These are phyloP conservation scores for Boletus reticuloceps DNA, from an alignment of 768 basidiomycete species.

Conservation along the genomic window DNA sequence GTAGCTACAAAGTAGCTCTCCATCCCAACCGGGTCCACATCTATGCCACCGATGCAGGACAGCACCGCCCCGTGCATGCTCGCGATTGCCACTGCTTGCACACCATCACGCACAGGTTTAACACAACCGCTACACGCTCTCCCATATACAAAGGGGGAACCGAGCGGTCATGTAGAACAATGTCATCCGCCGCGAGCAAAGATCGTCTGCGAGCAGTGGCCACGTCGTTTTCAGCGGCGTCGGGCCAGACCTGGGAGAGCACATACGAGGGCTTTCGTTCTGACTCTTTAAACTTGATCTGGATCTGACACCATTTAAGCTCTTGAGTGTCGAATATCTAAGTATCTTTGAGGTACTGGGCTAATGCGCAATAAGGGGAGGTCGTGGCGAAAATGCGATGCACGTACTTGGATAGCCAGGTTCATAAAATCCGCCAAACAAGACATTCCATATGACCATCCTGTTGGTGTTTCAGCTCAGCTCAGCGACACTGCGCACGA, in stretches of 20 bases:
- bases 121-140: too few species aligned
- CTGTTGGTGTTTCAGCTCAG: slow-evolving; percentile 32
- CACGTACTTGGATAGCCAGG: slow-evolving; percentile 71
- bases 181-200: slow-evolving; percentile 70
- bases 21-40: too few species aligned
- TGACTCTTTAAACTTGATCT: slow-evolving; percentile 62
- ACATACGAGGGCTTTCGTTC: slow-evolving; percentile 72
- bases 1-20: too few species aligned
- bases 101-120: too few species aligned
- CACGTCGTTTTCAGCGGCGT: background rate
- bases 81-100: too few species aligned
- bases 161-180: slow-evolving; percentile 52
- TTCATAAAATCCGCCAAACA: slow-evolving; percentile 92
- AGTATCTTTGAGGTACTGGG: slow-evolving; percentile 77
- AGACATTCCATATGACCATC: slow-evolving; percentile 87
- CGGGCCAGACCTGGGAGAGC: background rate
- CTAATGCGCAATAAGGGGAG: slow-evolving; percentile 32
- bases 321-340: slow-evolving; percentile 87
- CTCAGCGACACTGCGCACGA: background rate
- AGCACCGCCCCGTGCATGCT: too few species aligned
- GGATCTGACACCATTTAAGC: slow-evolving; percentile 72
- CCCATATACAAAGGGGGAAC: too few species aligned
- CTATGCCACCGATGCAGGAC: too few species aligned
- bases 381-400: too few species aligned
- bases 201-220: slow-evolving; percentile 74